Percentiles rank a stretch among this genome's conserved stretches.
phyloP scores from a whole-genome alignment of 306 rosid genomes.

The Datisca glomerata region DNA sequence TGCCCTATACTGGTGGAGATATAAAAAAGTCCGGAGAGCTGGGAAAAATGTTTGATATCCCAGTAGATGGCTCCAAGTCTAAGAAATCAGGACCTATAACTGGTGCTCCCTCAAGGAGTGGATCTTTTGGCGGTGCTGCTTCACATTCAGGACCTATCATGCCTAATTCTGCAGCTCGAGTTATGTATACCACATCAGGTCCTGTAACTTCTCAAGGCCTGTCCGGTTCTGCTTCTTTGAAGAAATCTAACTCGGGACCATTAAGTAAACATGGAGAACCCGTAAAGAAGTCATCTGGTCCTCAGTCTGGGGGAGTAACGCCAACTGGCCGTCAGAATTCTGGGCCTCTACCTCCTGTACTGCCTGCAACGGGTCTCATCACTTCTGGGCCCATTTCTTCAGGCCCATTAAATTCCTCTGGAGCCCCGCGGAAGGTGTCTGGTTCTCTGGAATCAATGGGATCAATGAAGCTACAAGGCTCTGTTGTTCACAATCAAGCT shows the following conservation, averaged over 20 bases:
- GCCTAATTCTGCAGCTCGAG: slow-evolving; percentile 63
- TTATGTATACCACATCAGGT: slow-evolving; percentile 57
- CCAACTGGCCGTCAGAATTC: slow-evolving; percentile 73
- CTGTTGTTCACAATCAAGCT: slow-evolving; percentile 57
- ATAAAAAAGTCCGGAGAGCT: slow-evolving; percentile 89
- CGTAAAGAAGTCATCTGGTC: slow-evolving; percentile 88
- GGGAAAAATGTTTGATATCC: slow-evolving; percentile 97
- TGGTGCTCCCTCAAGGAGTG: slow-evolving; percentile 71
- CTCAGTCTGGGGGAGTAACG: slow-evolving; percentile 93
- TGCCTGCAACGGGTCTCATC: slow-evolving; percentile 89
- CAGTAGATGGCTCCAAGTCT: slow-evolving; percentile 81
- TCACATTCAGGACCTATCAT: slow-evolving; percentile 91
- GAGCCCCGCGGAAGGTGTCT: slow-evolving; percentile 95
- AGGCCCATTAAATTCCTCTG: slow-evolving; percentile 91
- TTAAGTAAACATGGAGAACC: slow-evolving; percentile 95
- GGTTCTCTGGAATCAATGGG: slow-evolving; percentile 81
- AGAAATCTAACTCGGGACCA: slow-evolving; percentile 94
- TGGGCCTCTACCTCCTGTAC: slow-evolving; percentile 90
- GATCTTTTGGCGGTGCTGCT: slow-evolving; percentile 91
- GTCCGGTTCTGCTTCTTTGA: slow-evolving; percentile 60
- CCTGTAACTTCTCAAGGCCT: slow-evolving; percentile 56
- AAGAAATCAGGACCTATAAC: slow-evolving; percentile 84
- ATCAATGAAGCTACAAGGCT: slow-evolving; percentile 55
- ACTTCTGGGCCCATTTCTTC: slow-evolving; percentile 93
- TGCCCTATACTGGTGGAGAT: slow-evolving; percentile 98